Evolutionary conservation across 225 moss, liverwort and hornwort genomes (phyloP).

Genomic region (Pleurozium schreberi): DNA sequence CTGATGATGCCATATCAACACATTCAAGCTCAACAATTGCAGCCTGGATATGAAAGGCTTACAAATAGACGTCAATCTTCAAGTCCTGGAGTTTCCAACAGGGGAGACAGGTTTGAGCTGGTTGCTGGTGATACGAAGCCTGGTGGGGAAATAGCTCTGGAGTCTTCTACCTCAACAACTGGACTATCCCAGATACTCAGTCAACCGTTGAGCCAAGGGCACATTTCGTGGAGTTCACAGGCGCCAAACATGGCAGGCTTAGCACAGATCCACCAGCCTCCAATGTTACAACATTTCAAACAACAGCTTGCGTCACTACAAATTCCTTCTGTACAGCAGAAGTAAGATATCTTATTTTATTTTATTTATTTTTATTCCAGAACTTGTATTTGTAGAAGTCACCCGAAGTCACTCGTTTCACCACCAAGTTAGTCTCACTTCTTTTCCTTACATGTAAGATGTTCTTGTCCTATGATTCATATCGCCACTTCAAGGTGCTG

Average conservation of each 20-base stretch:
- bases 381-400: background rate
- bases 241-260: conserved; percentile 23
- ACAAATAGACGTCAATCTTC: conserved; percentile 35
- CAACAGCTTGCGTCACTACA: conserved; percentile 60
- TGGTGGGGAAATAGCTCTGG: conserved; percentile 20
- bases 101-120: conserved; percentile 28
- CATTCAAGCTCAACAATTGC: conserved; percentile 27
- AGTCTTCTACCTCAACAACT: conserved; percentile 7
- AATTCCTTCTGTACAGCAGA: conserved; percentile 35
- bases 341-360: background rate
- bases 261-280: conserved; percentile 35
- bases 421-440: background rate
- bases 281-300: conserved; percentile 52
- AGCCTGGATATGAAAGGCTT: conserved; percentile 36
- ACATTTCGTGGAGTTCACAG: conserved; percentile 42
- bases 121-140: conserved; percentile 17
- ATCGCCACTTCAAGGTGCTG: background rate
- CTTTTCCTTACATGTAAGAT: background rate
- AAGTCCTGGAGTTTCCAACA: conserved; percentile 41
- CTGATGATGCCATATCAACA: conserved; percentile 32
- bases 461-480: background rate
- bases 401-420: background rate
- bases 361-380: background rate
- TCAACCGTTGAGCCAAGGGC: conserved; percentile 33
- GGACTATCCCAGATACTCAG: conserved; percentile 36